Conservation (phyloP, 441 rosid species). For the Rhodomyrtus psidioides region DNA sequence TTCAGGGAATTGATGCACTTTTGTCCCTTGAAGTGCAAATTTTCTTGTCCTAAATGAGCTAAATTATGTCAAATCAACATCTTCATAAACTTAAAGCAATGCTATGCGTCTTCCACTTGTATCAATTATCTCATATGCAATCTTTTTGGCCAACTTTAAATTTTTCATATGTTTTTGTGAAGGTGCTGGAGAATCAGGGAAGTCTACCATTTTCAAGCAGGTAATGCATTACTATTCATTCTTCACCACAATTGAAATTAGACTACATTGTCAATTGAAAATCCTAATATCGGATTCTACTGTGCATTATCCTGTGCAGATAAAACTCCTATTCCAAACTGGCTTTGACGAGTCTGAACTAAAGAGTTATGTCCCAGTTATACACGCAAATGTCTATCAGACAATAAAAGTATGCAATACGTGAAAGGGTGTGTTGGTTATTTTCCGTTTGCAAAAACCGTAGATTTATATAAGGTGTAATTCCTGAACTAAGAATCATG, state of each 20-base stretch:
- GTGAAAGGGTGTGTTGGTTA: slow-evolving; percentile 72
- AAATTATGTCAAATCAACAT: neutral
- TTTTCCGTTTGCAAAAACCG: slow-evolving; percentile 20
- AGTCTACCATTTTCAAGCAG: slow-evolving; percentile 99
- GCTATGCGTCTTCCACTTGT: neutral
- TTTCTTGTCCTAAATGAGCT: neutral
- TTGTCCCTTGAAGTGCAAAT: neutral
- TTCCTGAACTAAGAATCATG: slow-evolving; percentile 16
- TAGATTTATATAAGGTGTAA: slow-evolving; percentile 17
- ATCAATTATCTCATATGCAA: neutral
- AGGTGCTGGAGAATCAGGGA: slow-evolving; percentile 99
- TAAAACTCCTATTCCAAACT: slow-evolving; percentile 93
- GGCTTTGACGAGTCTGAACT: slow-evolving; percentile 89
- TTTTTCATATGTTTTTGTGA: slow-evolving; percentile 8
- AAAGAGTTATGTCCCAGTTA: slow-evolving; percentile 83
- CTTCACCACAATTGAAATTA: neutral
- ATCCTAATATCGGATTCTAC: neutral
- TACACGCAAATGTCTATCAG: slow-evolving; percentile 96
- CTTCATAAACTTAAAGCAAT: neutral
- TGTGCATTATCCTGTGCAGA: slow-evolving; percentile 34
- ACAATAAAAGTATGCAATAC: slow-evolving; percentile 94
- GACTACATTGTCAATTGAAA: neutral
- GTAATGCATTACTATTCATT: slow-evolving; percentile 23
- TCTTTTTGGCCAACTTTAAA: neutral
- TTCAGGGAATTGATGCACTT: neutral